These are phyloP conservation scores for Aspergillus fructus DNA, from an alignment of 2,329 filamentous ascomycete genomes.

Conservation along the genomic window DNA sequence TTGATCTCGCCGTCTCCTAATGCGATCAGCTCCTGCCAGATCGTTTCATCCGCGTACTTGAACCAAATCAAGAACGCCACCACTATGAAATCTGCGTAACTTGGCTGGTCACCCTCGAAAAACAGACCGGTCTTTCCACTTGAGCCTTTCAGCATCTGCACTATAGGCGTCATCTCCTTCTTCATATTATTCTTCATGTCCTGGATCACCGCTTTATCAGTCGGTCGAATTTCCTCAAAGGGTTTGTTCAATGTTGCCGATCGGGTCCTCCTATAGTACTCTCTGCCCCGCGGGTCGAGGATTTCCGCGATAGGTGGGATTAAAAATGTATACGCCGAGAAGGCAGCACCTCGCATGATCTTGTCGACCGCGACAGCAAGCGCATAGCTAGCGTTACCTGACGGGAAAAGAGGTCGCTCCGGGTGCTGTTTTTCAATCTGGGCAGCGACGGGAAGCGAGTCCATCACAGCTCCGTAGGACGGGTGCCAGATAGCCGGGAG, in stretches of 20 bases:
- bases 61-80: constrained; percentile 26
- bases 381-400: constrained; percentile 33
- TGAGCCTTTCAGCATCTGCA: constrained; percentile 28
- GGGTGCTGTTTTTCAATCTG: constrained; percentile 33
- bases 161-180: constrained; percentile 20
- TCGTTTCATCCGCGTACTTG: constrained; percentile 21
- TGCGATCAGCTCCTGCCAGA: constrained; percentile 25
- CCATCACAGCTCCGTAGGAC: constrained; percentile 30
- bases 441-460: constrained; percentile 33
- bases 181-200: constrained; percentile 19
- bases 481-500: constrained; percentile 36
- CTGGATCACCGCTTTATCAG: constrained; percentile 20
- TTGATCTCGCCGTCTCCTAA: constrained; percentile 30
- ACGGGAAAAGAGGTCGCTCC: constrained; percentile 32
- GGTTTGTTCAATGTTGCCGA: constrained; percentile 26
- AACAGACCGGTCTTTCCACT: constrained; percentile 34
- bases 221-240: constrained; percentile 28
- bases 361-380: constrained; percentile 25
- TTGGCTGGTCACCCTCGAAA: constrained; percentile 32
- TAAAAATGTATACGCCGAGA: constrained; percentile 14
- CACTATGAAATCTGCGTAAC: constrained; percentile 32
- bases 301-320: constrained; percentile 23
- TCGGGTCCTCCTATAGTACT: constrained; percentile 33
- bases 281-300: constrained; percentile 28
- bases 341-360: constrained; percentile 8